phyloP scores from a whole-genome alignment of 306 rosid genomes.

The Elaeagnus macrophylla region DNA sequence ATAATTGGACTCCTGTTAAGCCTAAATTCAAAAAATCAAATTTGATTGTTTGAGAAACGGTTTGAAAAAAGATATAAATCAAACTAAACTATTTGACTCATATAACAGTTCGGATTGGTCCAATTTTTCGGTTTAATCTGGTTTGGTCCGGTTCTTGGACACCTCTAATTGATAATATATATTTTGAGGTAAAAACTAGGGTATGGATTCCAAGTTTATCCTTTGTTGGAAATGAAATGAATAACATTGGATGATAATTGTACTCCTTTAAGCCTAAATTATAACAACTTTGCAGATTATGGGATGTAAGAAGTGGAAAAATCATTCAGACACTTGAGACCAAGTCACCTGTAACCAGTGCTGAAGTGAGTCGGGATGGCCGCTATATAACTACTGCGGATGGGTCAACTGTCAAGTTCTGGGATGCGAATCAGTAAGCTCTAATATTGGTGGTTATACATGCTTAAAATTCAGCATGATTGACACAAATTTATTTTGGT shows the following conservation, averaged over 20 bases:
- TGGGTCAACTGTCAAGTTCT: conserved; percentile 81
- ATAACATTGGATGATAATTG: not conserved
- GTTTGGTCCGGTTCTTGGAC: too few relatives aligned
- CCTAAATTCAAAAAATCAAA: too few relatives aligned
- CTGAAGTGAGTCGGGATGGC: conserved; percentile 94
- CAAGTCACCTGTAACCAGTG: conserved; percentile 72
- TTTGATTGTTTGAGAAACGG: too few relatives aligned
- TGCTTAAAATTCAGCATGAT: conserved; percentile 10
- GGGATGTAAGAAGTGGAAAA: conserved; percentile 85
- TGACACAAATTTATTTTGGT: conserved; percentile 14
- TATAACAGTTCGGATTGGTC: too few relatives aligned
- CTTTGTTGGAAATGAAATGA: too few relatives aligned
- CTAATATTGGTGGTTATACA: not conserved
- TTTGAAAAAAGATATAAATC: too few relatives aligned
- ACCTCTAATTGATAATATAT: too few relatives aligned
- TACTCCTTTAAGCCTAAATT: not conserved
- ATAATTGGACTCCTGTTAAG: too few relatives aligned
- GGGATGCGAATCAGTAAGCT: conserved; percentile 93
- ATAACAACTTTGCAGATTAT: conserved; percentile 40
- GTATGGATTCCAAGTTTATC: too few relatives aligned
- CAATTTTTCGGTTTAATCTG: too few relatives aligned
- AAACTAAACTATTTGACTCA: too few relatives aligned
- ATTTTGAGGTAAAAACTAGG: too few relatives aligned
- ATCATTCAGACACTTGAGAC: conserved; percentile 76
- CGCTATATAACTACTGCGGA: conserved; percentile 84